Evolutionary conservation across 805 yeast genomes (phyloP), one percentile per base, ranked within the genome.

Genomic region (Phaffomyces opuntiae): DNA sequence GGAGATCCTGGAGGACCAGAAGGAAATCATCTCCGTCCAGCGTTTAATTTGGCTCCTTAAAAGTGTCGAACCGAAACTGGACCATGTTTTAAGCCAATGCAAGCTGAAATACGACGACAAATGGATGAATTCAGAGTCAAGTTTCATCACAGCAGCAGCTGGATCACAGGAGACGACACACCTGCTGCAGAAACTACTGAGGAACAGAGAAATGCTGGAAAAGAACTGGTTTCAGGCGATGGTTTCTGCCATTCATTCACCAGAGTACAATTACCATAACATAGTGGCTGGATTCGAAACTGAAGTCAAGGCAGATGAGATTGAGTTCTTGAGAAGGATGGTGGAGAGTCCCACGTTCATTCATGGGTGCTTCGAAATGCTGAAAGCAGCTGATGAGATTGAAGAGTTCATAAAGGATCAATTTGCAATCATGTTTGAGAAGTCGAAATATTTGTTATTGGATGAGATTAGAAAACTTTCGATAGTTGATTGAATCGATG

Each of bases 1-100:
- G 3, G 49, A 47, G 5, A 49, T 53, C 12, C 16, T 36, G 26
- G 38, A 12, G 7, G 38, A 36, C 5, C 11, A 24, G 29, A 40
- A 31, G 3, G 49, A 47, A 3, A 46, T 51, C 7, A 21, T 51
- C 12, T 39, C 38, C 6, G 24, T 16, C 4, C 40, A 43, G 9
- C 39, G 46, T 29, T 29, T 53, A 3, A 39, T 53, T 3, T 35
- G 33, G 33, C 42, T 53, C 5, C 48, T 53, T 41, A 40, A 47
- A 21, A 41, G 46, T 8, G 54, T 51, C 4, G 38, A 50, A 3
- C 51, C 53, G 11, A 51, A 45, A 16, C 24, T 27, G 8, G 17
- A 13, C 3, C 3, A 31, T 11, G 24, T 12, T 8, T n/a, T 31
- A 16, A 7, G 21, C 4, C n/a, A 7, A 14, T 13, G 35, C 26